Evolutionary conservation across 2,329 filamentous ascomycete genomes (phyloP), one percentile per base, ranked within the genome.

Genomic region (Leptographium procerum): DNA sequence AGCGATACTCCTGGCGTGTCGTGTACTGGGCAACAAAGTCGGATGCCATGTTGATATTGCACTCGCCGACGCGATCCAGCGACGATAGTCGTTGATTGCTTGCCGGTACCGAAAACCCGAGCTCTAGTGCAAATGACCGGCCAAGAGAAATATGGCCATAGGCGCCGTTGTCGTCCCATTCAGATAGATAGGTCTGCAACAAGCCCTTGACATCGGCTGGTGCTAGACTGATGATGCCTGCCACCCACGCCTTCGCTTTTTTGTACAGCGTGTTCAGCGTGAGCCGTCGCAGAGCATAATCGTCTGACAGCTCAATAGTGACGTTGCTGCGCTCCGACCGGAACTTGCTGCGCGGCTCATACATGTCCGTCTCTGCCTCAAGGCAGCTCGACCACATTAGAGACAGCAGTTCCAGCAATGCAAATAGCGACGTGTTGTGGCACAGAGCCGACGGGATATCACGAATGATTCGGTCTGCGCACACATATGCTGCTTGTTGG

Each of bases 11-110:
- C 69, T 99, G 95, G 43, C 94, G 87, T 29, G 91, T 95, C 4
- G 92, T 97, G 69, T 99, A 99, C 68, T 99, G 92, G 1, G 94
- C 91, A 68, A 99, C 84, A 66, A 99, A 96, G 69, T 97, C 92
- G 2, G 94, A 97, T 0, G 89, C 91, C 13, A 91, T 91, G 69
- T 97, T 96, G 69, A 96, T 86, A 62, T 83, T 83, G 57, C 83
- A 83, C 53, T 86, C 83, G 22, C 87, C 85, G 62, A 88, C 81
- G 40, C 80, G 81, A 64, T 95, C 89, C 54, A 99, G 84, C 8
- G 89, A 91, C 65, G 82, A 85, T 48, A 99, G 78, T 62, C 90
- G 84, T 67, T 95, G 90, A 69, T 99, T 92, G 11, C 87, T 91
- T 6, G 81, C 79, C 6, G 95, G 92, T 58, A 99, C 89, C 19